Evolutionary conservation across 495 filamentous ascomycete species (phyloP), one percentile per base, ranked within the genome.

Genomic region (Beverwykella pulmonaria): DNA sequence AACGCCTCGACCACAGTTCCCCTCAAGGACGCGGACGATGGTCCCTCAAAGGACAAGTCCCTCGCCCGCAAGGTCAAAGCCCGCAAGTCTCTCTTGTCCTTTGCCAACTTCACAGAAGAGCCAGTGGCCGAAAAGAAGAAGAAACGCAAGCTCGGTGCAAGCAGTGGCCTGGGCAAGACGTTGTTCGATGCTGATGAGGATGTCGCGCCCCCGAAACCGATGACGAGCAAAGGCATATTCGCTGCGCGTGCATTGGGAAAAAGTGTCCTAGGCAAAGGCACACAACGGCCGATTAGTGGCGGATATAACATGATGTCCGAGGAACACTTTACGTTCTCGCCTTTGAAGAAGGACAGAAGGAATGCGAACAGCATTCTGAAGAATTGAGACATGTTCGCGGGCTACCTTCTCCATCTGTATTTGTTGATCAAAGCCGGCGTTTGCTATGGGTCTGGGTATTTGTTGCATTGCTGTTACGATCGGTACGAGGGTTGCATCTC

Each of bases 331-430:
- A 61, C 68, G 26, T 95, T 97, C 75, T 91, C 88, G 39, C 92
- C 92, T 6, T 75, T 97, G 59, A 97, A 97, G 79, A 86, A 83
- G 77, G 88, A 94, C 67, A 86, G 85, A 70, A 88, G 84, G 74
- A 78, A 78, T 52, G 76, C 72, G 22, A 26, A 15, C 56, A 61
- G 29, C 19, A 53, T 59, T 4, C 29, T 63, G 22, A 30, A 32
- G 36, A 54, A 54, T 54, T 54, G 39, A 50, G 48, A 7, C 4
- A 19, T 2, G 25, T 50, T 17, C n/a, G 20, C 20, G 44, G 48
- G 3, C 19, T 23, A n/a, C 9, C n/a, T 50, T 22, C 39, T 44
- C 17, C 5, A 44, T 44, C 17, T 44, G 15, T n/a, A 3, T 44
- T 44, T 9, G 9, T 44, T 3, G 17, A 44, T 12, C 39, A 12